Percentiles rank a stretch among this genome's conserved stretches.
Evolutionary conservation across 2,329 filamentous ascomycete species (phyloP).

Genomic region (Microsporum ferrugineum): DNA sequence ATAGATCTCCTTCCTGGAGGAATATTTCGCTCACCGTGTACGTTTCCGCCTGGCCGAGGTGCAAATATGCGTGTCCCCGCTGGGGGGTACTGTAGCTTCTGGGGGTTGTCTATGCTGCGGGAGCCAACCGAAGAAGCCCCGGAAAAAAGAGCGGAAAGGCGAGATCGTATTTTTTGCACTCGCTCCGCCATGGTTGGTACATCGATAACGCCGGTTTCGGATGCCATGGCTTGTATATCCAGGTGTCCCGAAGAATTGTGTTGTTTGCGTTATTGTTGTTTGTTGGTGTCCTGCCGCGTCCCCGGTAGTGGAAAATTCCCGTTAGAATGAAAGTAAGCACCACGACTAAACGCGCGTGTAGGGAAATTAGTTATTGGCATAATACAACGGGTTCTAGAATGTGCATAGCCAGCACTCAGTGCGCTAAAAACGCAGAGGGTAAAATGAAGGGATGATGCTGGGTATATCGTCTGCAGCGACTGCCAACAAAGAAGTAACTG

Average conservation of each 20-base stretch:
- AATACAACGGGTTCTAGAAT: not conserved
- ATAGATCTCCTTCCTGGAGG: conserved; percentile 13
- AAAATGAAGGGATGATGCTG: not conserved
- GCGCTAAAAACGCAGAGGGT: not conserved
- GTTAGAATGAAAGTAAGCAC: not conserved
- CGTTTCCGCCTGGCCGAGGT: not conserved
- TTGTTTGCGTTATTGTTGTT: not conserved
- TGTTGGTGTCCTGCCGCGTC: not conserved
- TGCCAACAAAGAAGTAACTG: not conserved
- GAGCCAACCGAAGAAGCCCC: not conserved
- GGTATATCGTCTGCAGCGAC: not conserved
- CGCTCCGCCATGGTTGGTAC: not conserved
- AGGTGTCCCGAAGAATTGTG: not conserved
- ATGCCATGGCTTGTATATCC: not conserved
- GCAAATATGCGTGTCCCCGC: conserved; percentile 5
- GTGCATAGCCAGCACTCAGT: not conserved
- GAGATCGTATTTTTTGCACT: not conserved
- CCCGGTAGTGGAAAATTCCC: not conserved
- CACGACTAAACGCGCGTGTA: not conserved
- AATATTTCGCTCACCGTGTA: not conserved
- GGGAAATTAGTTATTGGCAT: not conserved
- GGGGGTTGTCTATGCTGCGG: not conserved
- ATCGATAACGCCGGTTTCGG: not conserved
- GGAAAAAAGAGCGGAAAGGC: not conserved
- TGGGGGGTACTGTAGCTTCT: not conserved